Percentiles rank a stretch among this genome's conserved stretches.
Evolutionary conservation across 176 grass and related monocot species (phyloP).

Genomic region (Bromus sterilis): DNA sequence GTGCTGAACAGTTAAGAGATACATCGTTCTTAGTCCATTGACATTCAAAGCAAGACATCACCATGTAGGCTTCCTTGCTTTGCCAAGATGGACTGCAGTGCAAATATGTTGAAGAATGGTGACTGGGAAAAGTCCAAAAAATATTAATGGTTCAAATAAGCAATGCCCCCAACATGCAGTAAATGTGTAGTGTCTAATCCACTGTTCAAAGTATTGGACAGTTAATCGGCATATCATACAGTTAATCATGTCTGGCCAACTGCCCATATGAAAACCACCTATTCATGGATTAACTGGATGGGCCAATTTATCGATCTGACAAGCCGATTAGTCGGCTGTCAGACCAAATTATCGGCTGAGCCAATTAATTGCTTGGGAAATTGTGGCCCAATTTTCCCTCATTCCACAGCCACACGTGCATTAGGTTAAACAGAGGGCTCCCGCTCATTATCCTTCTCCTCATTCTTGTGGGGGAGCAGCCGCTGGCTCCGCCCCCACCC

Average conservation of each 20-base stretch:
- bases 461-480: not conserved
- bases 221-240: not conserved
- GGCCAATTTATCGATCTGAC: not conserved
- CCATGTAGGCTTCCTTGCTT: slow-evolving; percentile 25
- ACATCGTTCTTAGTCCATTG: slow-evolving; percentile 47
- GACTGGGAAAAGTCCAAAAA: not conserved
- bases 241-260: not conserved
- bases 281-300: not conserved
- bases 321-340: not conserved
- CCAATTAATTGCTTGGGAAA: too few species aligned
- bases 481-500: too few species aligned
- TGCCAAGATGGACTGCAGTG: slow-evolving; percentile 56
- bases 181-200: slow-evolving; percentile 15
- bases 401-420: not conserved
- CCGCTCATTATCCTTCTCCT: not conserved
- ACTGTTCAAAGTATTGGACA: not conserved
- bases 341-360: not conserved
- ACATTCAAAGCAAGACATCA: slow-evolving; percentile 67
- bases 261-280: not conserved
- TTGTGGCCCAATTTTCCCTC: not conserved
- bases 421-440: not conserved
- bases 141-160: not conserved
- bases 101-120: not conserved
- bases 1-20: slow-evolving; percentile 21
- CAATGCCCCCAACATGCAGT: not conserved